A percentile compares a stretch with the other conserved stretches of the same genome.
These are phyloP conservation scores for Lentinula novae-zelandiae DNA, from an alignment of 1,284 basidiomycete genomes.

Conservation along the genomic window DNA sequence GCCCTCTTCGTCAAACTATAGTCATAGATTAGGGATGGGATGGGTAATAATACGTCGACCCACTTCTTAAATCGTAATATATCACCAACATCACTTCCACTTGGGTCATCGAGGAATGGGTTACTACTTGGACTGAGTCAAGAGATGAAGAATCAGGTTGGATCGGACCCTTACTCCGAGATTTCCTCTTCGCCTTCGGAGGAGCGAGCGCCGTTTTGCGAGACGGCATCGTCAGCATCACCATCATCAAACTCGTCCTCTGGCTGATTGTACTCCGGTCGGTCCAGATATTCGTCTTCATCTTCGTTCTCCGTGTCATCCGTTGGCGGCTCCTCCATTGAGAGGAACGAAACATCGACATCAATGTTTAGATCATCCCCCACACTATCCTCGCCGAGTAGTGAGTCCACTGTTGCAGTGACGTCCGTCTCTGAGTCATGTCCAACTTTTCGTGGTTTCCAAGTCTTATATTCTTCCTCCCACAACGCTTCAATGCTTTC, in stretches of 20 bases:
- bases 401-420: not conserved
- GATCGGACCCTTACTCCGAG: not conserved
- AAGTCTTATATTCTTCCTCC: conserved; percentile 54
- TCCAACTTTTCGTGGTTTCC: conserved; percentile 40
- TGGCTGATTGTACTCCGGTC: not conserved
- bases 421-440: not conserved
- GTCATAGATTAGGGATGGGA: not conserved
- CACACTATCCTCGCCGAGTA: conserved; percentile 18
- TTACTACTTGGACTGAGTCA: not conserved
- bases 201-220: not conserved
- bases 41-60: not conserved
- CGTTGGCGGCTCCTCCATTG: conserved; percentile 20
- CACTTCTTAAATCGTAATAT: not conserved
- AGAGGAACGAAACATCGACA: conserved; percentile 19
- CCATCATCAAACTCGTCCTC: conserved; percentile 7
- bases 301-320: conserved; percentile 8
- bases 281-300: conserved; percentile 4
- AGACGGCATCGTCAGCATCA: not conserved
- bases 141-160: not conserved
- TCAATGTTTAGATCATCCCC: conserved; percentile 24
- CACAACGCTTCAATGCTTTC: conserved; percentile 80
- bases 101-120: not conserved
- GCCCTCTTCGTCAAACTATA: not conserved
- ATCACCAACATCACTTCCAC: not conserved
- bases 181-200: not conserved